phyloP scores from a whole-genome alignment of 129 eudicot genomes.

The Tagetes erecta region DNA sequence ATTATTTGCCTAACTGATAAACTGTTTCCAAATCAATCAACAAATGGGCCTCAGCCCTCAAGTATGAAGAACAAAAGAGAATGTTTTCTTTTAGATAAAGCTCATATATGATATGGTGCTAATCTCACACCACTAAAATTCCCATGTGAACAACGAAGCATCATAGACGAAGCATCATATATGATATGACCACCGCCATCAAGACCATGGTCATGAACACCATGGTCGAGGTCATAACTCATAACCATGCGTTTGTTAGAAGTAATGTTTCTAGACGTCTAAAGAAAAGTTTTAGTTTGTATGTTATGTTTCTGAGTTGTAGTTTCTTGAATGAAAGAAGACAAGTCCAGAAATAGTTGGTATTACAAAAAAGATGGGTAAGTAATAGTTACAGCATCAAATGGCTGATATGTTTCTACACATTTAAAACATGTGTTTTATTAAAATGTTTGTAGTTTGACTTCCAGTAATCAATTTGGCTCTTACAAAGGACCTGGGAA shows the following conservation, averaged over 20 bases:
- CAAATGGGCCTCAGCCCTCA: no score
- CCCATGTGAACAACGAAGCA: no score
- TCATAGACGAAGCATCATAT: no score
- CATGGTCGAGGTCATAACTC: no score
- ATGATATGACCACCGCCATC: no score
- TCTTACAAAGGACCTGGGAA: constrained; percentile 83
- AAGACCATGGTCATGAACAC: no score
- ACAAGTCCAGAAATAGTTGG: background rate
- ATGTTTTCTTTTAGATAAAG: no score
- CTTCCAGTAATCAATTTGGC: background rate
- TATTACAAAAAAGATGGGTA: constrained; percentile 4
- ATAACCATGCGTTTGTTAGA: constrained; percentile 1
- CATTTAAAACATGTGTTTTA: constrained; percentile 24
- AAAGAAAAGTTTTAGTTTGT: background rate
- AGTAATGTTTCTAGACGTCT: background rate
- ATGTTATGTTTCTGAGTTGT: background rate
- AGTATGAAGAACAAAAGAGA: no score
- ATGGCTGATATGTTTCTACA: constrained; percentile 22
- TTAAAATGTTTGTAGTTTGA: constrained; percentile 14
- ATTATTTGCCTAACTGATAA: no score
- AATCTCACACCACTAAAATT: no score
- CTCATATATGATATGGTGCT: no score
- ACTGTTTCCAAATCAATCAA: no score
- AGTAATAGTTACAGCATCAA: constrained; percentile 1
- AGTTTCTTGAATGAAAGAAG: background rate